A percentile compares a stretch with the other conserved stretches of the same genome.
Conservation (phyloP, 768 basidiomycete species). For the Tylopilus sp. region DNA sequence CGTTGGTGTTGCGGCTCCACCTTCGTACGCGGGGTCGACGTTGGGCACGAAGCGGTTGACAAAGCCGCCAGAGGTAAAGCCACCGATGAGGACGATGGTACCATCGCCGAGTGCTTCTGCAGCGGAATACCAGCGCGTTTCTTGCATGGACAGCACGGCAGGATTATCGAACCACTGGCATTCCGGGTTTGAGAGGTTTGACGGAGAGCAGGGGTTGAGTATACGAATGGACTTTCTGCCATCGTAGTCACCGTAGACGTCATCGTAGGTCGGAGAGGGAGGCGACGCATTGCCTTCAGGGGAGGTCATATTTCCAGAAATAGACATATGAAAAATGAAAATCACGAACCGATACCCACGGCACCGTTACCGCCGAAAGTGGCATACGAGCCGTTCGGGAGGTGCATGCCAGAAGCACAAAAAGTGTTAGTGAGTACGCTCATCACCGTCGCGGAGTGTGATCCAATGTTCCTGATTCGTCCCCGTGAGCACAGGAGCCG, state of each 20-base stretch:
- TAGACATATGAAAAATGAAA: background rate
- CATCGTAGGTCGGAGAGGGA: slow-evolving; percentile 40
- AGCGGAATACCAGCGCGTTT: slow-evolving; percentile 69
- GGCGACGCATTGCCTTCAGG: slow-evolving; percentile 32
- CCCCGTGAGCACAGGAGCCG: background rate
- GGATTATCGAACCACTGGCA: slow-evolving; percentile 76
- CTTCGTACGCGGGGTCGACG: slow-evolving; percentile 54
- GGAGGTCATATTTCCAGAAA: slow-evolving; percentile 33
- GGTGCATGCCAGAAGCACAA: slow-evolving; percentile 77
- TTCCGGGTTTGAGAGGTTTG: slow-evolving; percentile 39
- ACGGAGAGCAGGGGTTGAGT: slow-evolving; percentile 63
- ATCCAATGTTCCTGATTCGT: slow-evolving; percentile 18
- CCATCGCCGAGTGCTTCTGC: slow-evolving; percentile 75
- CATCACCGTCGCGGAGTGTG: slow-evolving; percentile 21
- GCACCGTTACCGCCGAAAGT: slow-evolving; percentile 78
- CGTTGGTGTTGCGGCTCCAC: slow-evolving; percentile 69
- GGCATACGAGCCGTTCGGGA: slow-evolving; percentile 71
- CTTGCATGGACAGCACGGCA: slow-evolving; percentile 57
- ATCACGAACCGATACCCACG: slow-evolving; percentile 42
- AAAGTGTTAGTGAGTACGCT: slow-evolving; percentile 63
- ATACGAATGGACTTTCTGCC: slow-evolving; percentile 79
- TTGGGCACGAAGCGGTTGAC: slow-evolving; percentile 71
- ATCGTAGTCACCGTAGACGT: slow-evolving; percentile 72
- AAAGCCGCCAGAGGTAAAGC: slow-evolving; percentile 71
- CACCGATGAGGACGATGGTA: slow-evolving; percentile 73